Base-by-base conservation (phyloP, 441 rosid genomes). In the California macrophylla region DNA sequence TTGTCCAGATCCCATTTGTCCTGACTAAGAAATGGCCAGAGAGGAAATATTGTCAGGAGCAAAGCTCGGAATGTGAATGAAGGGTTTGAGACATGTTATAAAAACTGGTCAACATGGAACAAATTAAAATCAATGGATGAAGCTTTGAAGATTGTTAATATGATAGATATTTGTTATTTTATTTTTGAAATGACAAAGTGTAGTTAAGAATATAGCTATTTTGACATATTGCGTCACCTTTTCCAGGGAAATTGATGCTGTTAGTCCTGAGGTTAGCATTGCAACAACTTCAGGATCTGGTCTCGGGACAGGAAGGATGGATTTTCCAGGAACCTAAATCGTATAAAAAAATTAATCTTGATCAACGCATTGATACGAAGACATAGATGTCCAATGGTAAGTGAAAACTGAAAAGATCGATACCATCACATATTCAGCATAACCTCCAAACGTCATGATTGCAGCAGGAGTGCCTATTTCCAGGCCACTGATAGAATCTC, bases 271-370 rank as follows among this genome's bases (percentile, higher is more conserved):
- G 65, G 99, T 94, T 79, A 94, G 98, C 97, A 94, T 87, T 70
- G 96, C 99, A 78, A 94, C 91, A 74, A 90, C 97, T 84, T 94
- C 98, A 26, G 99, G 94, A 75, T 90, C 98, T 58, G 97, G 99
- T 77, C 90, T 89, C 69, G 96, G 86, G 69, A 94, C 92, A 56
- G 96, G 91, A 77, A 94, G 96, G 50, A 94, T 72, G 28, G 87
- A 87, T 80, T 87, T 92, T 63, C 89, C 78, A 66, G 84, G 81
- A 74, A 94, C 97, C 99, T 94, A 75, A 20, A 72, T 72, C 58
- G 50, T n/a, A 66, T 4, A 64, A 20, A 30, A 52, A 20, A 66
- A 61, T 69, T 66, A 54, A 47, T 64, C 58, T 63, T 67, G 47
- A 66, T 58, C 23, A 56, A 67, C 75, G 64, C 47, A 62, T 62